These are phyloP conservation scores for Heimioporus sp. DNA, from an alignment of 768 basidiomycete genomes.

Conservation along the genomic window DNA sequence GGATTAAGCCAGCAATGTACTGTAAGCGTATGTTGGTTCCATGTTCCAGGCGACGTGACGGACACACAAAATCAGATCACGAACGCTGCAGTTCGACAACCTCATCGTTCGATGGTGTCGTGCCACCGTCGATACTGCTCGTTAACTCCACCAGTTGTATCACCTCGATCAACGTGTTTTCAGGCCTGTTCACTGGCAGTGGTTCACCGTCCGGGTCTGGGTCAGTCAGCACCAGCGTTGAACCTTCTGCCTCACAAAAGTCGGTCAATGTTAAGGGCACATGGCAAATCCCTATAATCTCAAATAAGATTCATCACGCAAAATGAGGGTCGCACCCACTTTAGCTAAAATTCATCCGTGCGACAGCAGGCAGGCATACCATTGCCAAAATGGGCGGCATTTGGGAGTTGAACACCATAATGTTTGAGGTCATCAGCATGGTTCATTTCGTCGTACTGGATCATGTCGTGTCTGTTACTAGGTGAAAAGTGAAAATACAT, in stretches of 20 bases:
- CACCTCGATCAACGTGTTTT: not conserved
- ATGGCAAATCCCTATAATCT: slow-evolving; percentile 67
- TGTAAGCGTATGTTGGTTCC: not conserved
- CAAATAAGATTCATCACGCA: not conserved
- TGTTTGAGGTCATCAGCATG: slow-evolving; percentile 85
- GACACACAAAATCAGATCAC: not conserved
- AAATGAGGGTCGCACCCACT: slow-evolving; percentile 59
- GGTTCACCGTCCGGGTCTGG: slow-evolving; percentile 29
- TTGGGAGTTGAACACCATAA: slow-evolving; percentile 85
- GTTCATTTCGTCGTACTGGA: slow-evolving; percentile 91
- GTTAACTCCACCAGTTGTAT: slow-evolving; percentile 24
- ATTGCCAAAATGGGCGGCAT: slow-evolving; percentile 83
- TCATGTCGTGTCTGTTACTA: slow-evolving; percentile 86
- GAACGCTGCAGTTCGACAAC: not conserved
- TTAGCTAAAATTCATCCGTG: slow-evolving; percentile 93
- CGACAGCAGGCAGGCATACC: slow-evolving; percentile 88
- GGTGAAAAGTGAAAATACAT: too few species aligned
- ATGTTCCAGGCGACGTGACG: not conserved
- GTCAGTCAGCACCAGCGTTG: slow-evolving; percentile 22
- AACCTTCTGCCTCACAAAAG: slow-evolving; percentile 51
- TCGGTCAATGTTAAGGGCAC: slow-evolving; percentile 71
- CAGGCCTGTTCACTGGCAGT: slow-evolving; percentile 4
- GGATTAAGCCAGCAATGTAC: slow-evolving; percentile 11
- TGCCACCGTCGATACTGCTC: not conserved
- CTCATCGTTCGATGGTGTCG: not conserved